Evolutionary conservation across 208 protist species (phyloP), one percentile per base, ranked within the genome.

Genomic region (Leishmania braziliensis): DNA sequence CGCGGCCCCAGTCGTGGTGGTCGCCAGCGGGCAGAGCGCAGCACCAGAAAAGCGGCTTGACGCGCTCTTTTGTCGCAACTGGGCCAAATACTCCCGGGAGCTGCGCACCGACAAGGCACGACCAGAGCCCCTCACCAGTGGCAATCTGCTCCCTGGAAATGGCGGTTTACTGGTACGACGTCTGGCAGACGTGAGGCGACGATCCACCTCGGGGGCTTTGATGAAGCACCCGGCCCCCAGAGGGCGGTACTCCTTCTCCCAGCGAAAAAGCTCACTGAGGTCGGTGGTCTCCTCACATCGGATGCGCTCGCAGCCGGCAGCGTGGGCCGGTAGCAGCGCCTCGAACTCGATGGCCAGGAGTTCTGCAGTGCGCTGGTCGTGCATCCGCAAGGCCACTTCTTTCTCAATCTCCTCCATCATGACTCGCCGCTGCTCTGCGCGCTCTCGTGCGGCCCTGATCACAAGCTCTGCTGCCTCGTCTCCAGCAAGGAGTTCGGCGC

Each of bases 161-260:
- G 46, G 71, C 10, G 56, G 62, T 4, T 43, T 51, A 39, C 58
- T 62, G 18, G 73, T 74, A 26, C 77, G 10, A 3, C 71, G 79
- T 2, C 70, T 75, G 65, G 33, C 18, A 80, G 78, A 74, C 12
- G 39, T 46, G n/a, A 89, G 18, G 0, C 85, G 89, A 53, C 79
- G 84, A 68, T 89, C 82, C 46, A 89, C 66, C 48, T 72, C 83
- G 14, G 87, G 81, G 29, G 56, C 77, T 29, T 77, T 60, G 68
- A 88, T 84, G 69, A 91, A 80, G 72, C 82, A 79, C 70, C 87
- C 79, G 43, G 81, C 82, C 12, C 90, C 87, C 46, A 96, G 86
- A 2, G 91, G 91, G 53, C 88, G 85, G 39, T 90, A 77, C 56
- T 88, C 86, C 65, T 88, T 90, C 60, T 94, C 84, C 89, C 88